Base-by-base conservation (phyloP, 1,284 basidiomycete species). In the Sporisorium sorghi region DNA sequence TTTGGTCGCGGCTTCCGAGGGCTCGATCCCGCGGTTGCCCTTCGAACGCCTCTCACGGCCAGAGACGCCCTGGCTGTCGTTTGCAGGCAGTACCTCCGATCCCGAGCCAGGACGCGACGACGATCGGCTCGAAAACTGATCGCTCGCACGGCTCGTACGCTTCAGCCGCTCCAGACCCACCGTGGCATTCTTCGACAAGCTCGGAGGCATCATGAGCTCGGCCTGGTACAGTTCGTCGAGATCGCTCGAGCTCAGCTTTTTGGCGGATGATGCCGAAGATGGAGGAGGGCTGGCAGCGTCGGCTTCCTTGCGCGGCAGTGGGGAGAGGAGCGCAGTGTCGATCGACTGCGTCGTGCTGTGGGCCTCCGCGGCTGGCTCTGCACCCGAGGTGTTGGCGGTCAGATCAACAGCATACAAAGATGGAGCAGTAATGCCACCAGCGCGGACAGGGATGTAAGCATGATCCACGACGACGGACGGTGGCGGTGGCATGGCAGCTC, bases 141-240 rank as follows among this genome's bases (percentile, higher is more conserved):
- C 68, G n/a, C 60, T 51, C 2, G 60, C 68, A 7, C 62, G 58
- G 26, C 58, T 59, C 23, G 68, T 71, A 7, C 50, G 47, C 26
- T 65, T 71, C 35, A 71, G 53, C 11, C 68, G 59, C n/a, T 74
- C 72, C 5, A 74, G 63, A 32, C 72, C 67, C 15, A 74, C 72
- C 1, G 67, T 28, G 1, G 72, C 58, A 37, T 59, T 64, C 39
- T 60, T 59, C 14, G 67, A 70, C 21, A 70, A 44, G 15, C 62
- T 65, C n/a, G 58, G 54, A 10, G 72, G 67, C 33, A 74, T 58
- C 19, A 67, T 43, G 10, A 65, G 57, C 8, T 56, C 49, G 10
- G 73, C 67, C 30, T 67, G 68, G 33, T 75, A 75, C 17, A 65
- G 51, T 1, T 39, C 50, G 15, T 66, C 63, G 24, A 75, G 68